Conservation (phyloP, 768 basidiomycete species). For the Xanthoconium purpureum region DNA sequence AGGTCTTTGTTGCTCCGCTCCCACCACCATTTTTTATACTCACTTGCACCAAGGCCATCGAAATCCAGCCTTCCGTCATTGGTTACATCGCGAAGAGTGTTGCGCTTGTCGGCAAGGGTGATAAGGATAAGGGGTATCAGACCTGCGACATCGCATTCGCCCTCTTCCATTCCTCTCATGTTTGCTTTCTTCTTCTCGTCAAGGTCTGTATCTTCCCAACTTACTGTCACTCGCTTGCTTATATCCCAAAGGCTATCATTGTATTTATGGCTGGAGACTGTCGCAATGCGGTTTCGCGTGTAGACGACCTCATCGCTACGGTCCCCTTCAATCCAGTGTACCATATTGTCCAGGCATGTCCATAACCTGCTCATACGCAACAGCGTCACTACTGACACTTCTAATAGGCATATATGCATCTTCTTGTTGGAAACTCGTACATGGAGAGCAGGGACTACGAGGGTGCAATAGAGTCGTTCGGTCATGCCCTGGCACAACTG, state of each 20-base stretch:
- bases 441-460: background rate
- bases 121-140: background rate
- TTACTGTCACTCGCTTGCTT: background rate
- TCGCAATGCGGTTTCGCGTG: background rate
- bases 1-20: background rate
- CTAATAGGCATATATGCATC: conserved; percentile 8
- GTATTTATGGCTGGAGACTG: conserved; percentile 2
- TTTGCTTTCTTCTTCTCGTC: background rate
- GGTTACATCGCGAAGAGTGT: background rate
- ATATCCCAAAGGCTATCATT: background rate
- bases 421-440: background rate
- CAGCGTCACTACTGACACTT: background rate
- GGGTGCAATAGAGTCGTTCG: background rate
- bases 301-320: background rate
- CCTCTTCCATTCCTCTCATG: no score
- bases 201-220: background rate
- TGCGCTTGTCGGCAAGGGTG: background rate
- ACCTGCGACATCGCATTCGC: background rate
- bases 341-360: background rate
- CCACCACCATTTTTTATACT: background rate
- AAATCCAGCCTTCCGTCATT: background rate
- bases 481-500: background rate
- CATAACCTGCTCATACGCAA: background rate
- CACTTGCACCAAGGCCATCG: background rate
- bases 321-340: background rate